These are phyloP conservation scores for Mortierella sp. DNA, from an alignment of 371 early-diverging fungal genomes.

Conservation along the genomic window DNA sequence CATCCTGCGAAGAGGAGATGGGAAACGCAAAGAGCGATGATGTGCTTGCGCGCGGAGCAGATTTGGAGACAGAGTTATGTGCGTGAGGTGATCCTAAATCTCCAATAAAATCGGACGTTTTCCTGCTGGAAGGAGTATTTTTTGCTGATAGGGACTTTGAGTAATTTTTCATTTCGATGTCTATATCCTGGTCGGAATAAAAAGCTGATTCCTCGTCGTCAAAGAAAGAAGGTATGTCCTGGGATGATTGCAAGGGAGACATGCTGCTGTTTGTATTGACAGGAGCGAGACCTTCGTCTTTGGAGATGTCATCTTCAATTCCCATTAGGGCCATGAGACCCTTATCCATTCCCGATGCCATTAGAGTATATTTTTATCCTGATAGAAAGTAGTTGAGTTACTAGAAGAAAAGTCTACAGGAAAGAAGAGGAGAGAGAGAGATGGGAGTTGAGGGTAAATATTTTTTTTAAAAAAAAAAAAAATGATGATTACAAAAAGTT, in stretches of 20 bases:
- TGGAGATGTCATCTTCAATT: constrained; percentile 34
- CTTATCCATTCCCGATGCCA: constrained; percentile 45
- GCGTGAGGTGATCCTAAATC: background rate
- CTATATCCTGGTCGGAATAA: constrained; percentile 20
- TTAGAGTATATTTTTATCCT: constrained; percentile 3
- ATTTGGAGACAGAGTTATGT: background rate
- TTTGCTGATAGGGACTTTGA: background rate
- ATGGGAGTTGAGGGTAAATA: background rate
- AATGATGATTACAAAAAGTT: constrained; percentile 1
- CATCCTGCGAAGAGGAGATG: background rate
- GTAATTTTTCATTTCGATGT: background rate
- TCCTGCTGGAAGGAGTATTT: background rate
- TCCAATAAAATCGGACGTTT: background rate
- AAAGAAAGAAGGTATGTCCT: constrained; percentile 11
- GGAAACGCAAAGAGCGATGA: background rate
- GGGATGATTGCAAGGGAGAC: background rate
- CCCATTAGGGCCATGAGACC: constrained; percentile 56
- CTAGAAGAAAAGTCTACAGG: too few species aligned
- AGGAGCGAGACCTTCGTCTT: constrained; percentile 21
- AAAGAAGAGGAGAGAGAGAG: background rate
- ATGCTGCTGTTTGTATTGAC: background rate
- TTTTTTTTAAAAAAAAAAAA: background rate
- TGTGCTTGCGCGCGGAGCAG: background rate
- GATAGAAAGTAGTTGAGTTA: too few species aligned
- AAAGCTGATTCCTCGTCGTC: background rate